Conservation (phyloP, 2,329 filamentous ascomycete genomes). For the Aureobasidium sp. region DNA sequence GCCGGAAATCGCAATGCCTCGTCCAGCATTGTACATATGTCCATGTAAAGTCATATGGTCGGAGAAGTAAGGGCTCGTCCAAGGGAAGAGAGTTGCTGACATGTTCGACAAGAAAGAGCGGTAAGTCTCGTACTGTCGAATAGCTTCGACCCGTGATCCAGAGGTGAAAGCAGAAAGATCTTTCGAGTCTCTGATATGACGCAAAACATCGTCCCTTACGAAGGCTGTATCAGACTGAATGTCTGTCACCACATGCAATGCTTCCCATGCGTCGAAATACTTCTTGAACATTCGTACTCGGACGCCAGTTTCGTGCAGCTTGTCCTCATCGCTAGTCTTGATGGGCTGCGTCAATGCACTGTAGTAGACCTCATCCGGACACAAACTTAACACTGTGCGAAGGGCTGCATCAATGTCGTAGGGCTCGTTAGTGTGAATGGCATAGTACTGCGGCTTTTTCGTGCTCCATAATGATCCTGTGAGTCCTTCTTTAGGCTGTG, state of each 20-base stretch:
- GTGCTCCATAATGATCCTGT: background rate
- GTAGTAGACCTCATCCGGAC: conserved; percentile 27
- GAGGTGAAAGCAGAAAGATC: conserved; percentile 16
- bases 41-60: conserved; percentile 37
- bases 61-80: conserved; percentile 34
- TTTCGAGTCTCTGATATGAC: conserved; percentile 25
- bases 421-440: conserved; percentile 3
- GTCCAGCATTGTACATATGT: conserved; percentile 33
- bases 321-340: conserved; percentile 29
- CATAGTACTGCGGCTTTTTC: conserved; percentile 1
- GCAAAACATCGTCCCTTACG: conserved; percentile 33
- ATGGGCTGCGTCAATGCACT: conserved; percentile 30
- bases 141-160: conserved; percentile 22
- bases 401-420: conserved; percentile 8
- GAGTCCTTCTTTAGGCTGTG: background rate
- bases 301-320: conserved; percentile 32
- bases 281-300: conserved; percentile 33
- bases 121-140: conserved; percentile 36
- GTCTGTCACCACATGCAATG: conserved; percentile 23
- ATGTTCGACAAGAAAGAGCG: conserved; percentile 32
- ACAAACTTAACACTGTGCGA: conserved; percentile 19
- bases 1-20: conserved; percentile 37
- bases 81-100: conserved; percentile 31
- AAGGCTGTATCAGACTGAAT: conserved; percentile 25
- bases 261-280: conserved; percentile 35